Percentiles rank a stretch among this genome's conserved stretches.
These are phyloP conservation scores for Hippophae rhamnoides DNA, from an alignment of 306 rosid species.

Conservation along the genomic window DNA sequence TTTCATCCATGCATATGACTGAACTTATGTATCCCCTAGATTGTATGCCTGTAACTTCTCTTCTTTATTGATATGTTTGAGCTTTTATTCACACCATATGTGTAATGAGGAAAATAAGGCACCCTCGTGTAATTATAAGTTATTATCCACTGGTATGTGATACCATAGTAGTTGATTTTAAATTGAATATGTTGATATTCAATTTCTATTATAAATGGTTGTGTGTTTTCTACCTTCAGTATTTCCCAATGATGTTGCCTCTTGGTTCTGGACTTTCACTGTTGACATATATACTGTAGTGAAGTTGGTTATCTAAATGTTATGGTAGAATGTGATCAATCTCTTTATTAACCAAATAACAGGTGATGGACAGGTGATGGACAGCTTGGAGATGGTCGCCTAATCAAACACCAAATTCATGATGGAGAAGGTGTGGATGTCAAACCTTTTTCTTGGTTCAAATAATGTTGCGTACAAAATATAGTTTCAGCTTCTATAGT, in stretches of 20 bases:
- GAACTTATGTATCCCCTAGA: slow-evolving; percentile 1
- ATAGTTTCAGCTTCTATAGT: too few species aligned
- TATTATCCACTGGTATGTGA: not conserved
- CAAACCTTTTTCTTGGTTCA: slow-evolving; percentile 6
- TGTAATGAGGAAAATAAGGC: too few species aligned
- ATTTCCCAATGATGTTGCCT: not conserved
- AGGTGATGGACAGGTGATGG: slow-evolving; percentile 52
- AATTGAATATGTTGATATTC: not conserved
- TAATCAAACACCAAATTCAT: slow-evolving; percentile 68
- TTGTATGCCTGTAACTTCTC: not conserved
- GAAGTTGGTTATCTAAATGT: not conserved
- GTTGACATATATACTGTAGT: not conserved
- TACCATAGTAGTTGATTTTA: not conserved
- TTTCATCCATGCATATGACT: not conserved
- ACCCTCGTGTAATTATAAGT: not conserved
- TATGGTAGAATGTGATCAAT: slow-evolving; percentile 8
- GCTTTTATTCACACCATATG: not conserved
- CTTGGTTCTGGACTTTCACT: not conserved
- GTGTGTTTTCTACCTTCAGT: not conserved
- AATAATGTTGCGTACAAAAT: too few species aligned
- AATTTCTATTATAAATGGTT: too few species aligned
- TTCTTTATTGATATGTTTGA: not conserved
- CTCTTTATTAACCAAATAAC: slow-evolving; percentile 5
- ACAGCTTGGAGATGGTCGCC: slow-evolving; percentile 98
- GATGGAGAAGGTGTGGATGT: slow-evolving; percentile 76